Percentiles rank a stretch among this genome's conserved stretches.
phyloP scores from a whole-genome alignment of 805 yeast genomes.

The Candida tibetensis region DNA sequence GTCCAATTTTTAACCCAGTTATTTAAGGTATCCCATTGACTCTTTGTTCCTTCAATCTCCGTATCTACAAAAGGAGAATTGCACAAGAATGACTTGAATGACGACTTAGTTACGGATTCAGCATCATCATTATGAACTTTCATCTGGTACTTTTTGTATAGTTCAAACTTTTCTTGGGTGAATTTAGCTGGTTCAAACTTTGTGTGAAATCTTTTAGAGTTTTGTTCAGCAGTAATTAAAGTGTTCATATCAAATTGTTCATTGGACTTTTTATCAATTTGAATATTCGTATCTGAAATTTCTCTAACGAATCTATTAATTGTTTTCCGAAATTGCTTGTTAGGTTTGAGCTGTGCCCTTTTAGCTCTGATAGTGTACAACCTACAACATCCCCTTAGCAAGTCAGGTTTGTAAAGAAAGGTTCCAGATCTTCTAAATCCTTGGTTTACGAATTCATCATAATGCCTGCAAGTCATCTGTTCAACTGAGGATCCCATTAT shows the following conservation, averaged over 20 bases:
- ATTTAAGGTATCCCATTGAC: constrained; percentile 42
- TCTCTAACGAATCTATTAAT: constrained; percentile 57
- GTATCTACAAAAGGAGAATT: constrained; percentile 52
- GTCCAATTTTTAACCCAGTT: constrained; percentile 35
- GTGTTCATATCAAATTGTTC: constrained; percentile 23
- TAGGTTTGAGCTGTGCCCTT: constrained; percentile 41
- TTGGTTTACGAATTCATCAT: constrained; percentile 62
- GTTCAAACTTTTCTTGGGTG: constrained; percentile 55
- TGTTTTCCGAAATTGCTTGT: constrained; percentile 65
- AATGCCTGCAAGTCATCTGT: constrained; percentile 48
- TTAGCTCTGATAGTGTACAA: constrained; percentile 73
- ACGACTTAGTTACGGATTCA: constrained; percentile 39
- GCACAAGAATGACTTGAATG: constrained; percentile 69
- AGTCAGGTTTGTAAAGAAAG: constrained; percentile 63
- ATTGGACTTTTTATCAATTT: constrained; percentile 10
- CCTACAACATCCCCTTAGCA: constrained; percentile 72
- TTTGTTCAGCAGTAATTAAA: constrained; percentile 40
- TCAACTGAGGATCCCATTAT: constrained; percentile 42
- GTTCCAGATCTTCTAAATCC: constrained; percentile 82
- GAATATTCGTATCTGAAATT: constrained; percentile 16
- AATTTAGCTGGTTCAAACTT: constrained; percentile 51
- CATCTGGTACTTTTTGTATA: constrained; percentile 70
- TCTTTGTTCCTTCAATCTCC: constrained; percentile 21
- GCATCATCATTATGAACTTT: constrained; percentile 62
- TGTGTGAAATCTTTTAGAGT: constrained; percentile 37